Base-by-base conservation (phyloP, 2,329 filamentous ascomycete genomes). In the Aspergillus clavatus region DNA sequence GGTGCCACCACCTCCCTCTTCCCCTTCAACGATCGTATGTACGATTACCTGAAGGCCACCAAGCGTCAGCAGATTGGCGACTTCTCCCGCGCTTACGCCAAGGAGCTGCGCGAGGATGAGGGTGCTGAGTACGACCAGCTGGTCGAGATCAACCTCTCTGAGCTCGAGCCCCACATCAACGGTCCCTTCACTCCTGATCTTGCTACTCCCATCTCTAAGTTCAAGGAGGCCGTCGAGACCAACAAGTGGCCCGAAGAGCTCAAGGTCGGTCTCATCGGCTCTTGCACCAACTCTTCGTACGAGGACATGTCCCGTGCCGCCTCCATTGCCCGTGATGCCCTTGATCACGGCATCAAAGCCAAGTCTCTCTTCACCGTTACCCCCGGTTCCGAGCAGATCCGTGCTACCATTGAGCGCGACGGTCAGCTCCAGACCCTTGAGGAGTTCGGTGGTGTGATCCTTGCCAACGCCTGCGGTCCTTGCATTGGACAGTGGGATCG, bases 101-200 rank as follows among this genome's bases (percentile, higher is more conserved):
- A 87, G 61, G 89, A 95, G 62, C 86, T 98, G 54, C 82, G 81
- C 48, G 84, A 87, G 66, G 93, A 98, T 59, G 78, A 94, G 73
- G 89, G 89, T 58, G 87, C 88, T 57, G 84, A 97, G 73, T 98
- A 97, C 72, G 93, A 98, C 71, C 81, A 97, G 74, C 72, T 96
- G 57, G 89, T 97, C 63, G 91, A 96, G 75, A 88, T 98, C 74
- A 91, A 98, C 78, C 82, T 98, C 44, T 86, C 82, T 47, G 87
- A 91, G 72, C 85, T 98, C 39, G 93, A 98, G 78, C 93, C 93
- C 57, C 89, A 97, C 70, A 89, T 98, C 77, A 98, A 98, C 78
- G 93, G 93, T 56, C 93, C 93, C 55, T 97, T 97, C 82, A 98
- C 93, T 22, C 93, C 93, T 51, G 93, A 98, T 82, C 79, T 98